Evolutionary conservation across 768 basidiomycete genomes (phyloP), one percentile per base, ranked within the genome.

Genomic region (Xerocomus brunneocitrinus): DNA sequence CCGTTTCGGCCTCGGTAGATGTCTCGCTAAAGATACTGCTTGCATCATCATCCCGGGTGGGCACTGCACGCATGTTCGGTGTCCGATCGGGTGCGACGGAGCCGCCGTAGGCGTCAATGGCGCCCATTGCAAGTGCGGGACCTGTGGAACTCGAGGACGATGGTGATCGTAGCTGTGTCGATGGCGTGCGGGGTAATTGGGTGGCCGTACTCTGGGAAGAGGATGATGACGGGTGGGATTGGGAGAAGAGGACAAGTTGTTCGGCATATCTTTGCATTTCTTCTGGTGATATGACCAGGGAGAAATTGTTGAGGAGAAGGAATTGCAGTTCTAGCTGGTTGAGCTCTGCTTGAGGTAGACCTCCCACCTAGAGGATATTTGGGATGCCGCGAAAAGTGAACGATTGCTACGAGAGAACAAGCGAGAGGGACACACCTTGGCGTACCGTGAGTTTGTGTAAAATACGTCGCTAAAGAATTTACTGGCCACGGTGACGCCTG

Each of bases 381-480:
- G 50, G 5, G 47, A 47, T 43, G 47, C 30, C 31, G 5, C 22
- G 40, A 43, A 42, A 39, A 31, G 39, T 51, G 47, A 9, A 39
- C 6, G 9, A 45, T 8, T 5, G 58, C 48, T 44, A 34, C 43
- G 43, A 35, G 13, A 40, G 47, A 47, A 50, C 49, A 49, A 31
- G 43, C n/a, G 47, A 43, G 2, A 38, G 34, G n/a, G 42, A 72
- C 81, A 27, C 52, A 91, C 93, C 83, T 98, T 99, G 49, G 97
- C 97, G 67, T 99, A 99, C 30, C 95, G 80, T 8, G 95, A 97
- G 63, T 99, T 99, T 14, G 97, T 98, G 72, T 99, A 98, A 64
- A 99, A 99, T 4, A 99, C 93, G 68, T 98, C 97, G 51, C 87
- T 90, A 67, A 98, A 98, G 69, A 98, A 99, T 71, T 99, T 99